phyloP scores from a whole-genome alignment of 495 filamentous ascomycete genomes.

The Chaetomium fimeti region DNA sequence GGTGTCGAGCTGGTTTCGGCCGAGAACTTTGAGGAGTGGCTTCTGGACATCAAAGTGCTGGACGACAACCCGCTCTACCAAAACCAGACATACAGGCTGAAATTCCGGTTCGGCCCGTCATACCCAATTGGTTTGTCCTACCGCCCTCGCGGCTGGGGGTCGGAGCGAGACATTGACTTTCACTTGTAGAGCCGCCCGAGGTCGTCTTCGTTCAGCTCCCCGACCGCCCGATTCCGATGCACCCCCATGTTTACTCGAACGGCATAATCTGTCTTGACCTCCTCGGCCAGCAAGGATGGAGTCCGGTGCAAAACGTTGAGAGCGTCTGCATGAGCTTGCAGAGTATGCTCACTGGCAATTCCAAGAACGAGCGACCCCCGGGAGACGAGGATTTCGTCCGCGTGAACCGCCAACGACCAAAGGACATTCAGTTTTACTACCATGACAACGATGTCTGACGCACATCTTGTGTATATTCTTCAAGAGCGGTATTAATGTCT shows the following conservation, averaged over 20 bases:
- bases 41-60: slow-evolving; percentile 86
- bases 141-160: not conserved
- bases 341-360: slow-evolving; percentile 96
- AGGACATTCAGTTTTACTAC: slow-evolving; percentile 85
- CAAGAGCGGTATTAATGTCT: not conserved
- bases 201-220: slow-evolving; percentile 74
- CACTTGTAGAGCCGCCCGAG: slow-evolving; percentile 75
- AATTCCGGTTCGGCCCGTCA: slow-evolving; percentile 75
- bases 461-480: not conserved
- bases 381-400: slow-evolving; percentile 85
- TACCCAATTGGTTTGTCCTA: slow-evolving; percentile 83
- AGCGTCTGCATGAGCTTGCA: slow-evolving; percentile 97
- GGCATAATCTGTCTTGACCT: slow-evolving; percentile 98
- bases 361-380: slow-evolving; percentile 79
- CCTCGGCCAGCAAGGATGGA: slow-evolving; percentile 83
- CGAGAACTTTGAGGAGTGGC: slow-evolving; percentile 85
- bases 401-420: slow-evolving; percentile 69
- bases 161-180: not conserved
- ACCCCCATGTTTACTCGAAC: slow-evolving; percentile 97
- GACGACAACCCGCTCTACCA: slow-evolving; percentile 89
- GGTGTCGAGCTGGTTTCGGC: slow-evolving; percentile 80
- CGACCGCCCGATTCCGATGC: slow-evolving; percentile 80
- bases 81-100: slow-evolving; percentile 76
- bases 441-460: slow-evolving; percentile 77
- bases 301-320: slow-evolving; percentile 94